Base-by-base conservation (phyloP, 441 rosid species). In the Corymbia calophylla region DNA sequence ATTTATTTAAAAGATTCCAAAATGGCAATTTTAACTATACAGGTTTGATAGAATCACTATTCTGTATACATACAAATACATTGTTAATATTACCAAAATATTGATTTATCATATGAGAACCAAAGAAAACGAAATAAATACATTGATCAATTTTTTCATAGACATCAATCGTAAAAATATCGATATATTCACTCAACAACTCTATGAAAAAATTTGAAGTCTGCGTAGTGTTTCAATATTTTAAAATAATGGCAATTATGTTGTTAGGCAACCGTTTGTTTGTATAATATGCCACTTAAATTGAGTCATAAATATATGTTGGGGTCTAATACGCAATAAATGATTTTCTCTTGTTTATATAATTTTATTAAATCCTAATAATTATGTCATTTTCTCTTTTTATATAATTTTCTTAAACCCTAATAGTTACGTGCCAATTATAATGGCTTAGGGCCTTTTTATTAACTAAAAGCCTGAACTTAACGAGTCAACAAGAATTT, bases 401-500 rank as follows among this genome's bases (percentile, higher is more conserved):
- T 10, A 35, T 70, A 23, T 3, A 9, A 35, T 19, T 32, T 68
- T 23, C 47, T 32, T 58, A 25, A 58, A 58, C 9, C n/a, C 14
- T 9, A 21, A 39, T 73, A 39, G 29, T 12, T 35, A 16, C 3
- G 1, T 11, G 9, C 29, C 21, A 73, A 39, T 8, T 21, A 21
- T 1, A 3, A 5, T 73, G 29, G 1, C 1, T 73, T 21, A 12
- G 17, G 8, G 82, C 1, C 1, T 7, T 8, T 19, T 48, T 15
- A 39, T 12, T 5, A 39, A 35, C 7, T 44, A 19, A 70, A 70
- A 39, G 82, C 29, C 9, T 39, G 4, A 5, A 73, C 29, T 19
- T 73, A 19, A 25, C 12, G 0, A 4, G 8, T 73, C 39, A 19
- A 3, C 4, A 1, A 39, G 29, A 39, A 17, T 21, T 3, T 6